phyloP scores from a whole-genome alignment of 495 filamentous ascomycete species.

The Trichocladium antarcticum region DNA sequence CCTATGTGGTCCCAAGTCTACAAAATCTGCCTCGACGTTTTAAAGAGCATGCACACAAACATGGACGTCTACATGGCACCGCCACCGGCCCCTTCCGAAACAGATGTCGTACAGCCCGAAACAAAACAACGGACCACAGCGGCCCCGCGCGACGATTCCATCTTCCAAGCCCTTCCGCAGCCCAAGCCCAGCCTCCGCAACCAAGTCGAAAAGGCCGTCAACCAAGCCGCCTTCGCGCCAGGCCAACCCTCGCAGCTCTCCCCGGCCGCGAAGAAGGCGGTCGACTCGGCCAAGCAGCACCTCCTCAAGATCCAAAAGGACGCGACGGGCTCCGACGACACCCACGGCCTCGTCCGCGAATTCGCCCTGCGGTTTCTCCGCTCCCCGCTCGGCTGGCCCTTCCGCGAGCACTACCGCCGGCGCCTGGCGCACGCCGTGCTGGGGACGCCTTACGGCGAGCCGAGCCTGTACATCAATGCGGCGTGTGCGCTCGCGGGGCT shows the following conservation, averaged over 20 bases:
- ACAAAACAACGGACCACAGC: constrained; percentile 26
- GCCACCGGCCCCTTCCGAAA: constrained; percentile 28
- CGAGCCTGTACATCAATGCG: constrained; percentile 56
- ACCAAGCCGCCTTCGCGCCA: constrained; percentile 45
- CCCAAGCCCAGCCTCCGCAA: constrained; percentile 35
- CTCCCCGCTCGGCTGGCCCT: constrained; percentile 53
- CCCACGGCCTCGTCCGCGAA: constrained; percentile 28
- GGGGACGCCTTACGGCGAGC: constrained; percentile 54
- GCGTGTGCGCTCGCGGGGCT: constrained; percentile 57
- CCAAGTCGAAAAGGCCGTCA: constrained; percentile 43
- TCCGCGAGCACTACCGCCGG: constrained; percentile 58
- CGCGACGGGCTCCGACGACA: constrained; percentile 29
- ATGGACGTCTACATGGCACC: constrained; percentile 47
- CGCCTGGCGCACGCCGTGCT: constrained; percentile 52
- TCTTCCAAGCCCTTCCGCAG: constrained; percentile 43
- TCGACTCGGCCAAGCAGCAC: constrained; percentile 26
- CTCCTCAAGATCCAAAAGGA: constrained; percentile 39
- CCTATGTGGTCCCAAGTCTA: constrained; percentile 74
- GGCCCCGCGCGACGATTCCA: constrained; percentile 47
- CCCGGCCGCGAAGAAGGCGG: constrained; percentile 31
- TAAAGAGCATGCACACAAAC: constrained; percentile 53
- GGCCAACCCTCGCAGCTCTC: constrained; percentile 42
- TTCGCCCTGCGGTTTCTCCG: constrained; percentile 29
- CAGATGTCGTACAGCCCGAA: constrained; percentile 18
- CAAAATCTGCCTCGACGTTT: constrained; percentile 50